phyloP scores from a whole-genome alignment of 106 monocot genomes.

The Dendrobium nobile region DNA sequence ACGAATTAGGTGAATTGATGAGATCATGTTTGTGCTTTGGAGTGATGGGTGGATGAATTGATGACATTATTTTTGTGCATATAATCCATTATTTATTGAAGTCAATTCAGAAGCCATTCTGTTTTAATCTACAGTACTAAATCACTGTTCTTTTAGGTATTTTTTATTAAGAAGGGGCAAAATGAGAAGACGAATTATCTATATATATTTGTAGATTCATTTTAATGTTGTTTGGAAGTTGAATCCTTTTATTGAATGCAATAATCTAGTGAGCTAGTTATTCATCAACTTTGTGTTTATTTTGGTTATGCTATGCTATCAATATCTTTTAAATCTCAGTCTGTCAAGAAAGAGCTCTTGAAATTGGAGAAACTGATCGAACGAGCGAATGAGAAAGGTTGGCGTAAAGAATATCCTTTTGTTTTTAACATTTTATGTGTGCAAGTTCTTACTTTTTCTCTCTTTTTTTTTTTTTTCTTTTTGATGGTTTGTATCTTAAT shows the following conservation, averaged over 20 bases:
- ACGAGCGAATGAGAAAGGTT: constrained; percentile 70
- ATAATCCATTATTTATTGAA: too few relatives aligned
- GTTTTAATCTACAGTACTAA: too few relatives aligned
- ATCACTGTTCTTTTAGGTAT: too few relatives aligned
- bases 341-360: constrained; percentile 48
- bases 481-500: background rate
- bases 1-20: background rate
- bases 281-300: background rate
- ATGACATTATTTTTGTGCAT: too few relatives aligned
- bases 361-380: constrained; percentile 48
- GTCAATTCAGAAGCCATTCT: too few relatives aligned
- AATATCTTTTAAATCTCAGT: constrained; percentile 30
- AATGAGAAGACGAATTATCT: background rate
- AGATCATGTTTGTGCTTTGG: too few relatives aligned
- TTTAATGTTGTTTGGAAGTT: background rate
- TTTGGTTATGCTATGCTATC: background rate
- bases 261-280: background rate
- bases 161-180: too few relatives aligned
- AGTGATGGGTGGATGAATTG: too few relatives aligned
- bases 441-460: background rate
- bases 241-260: constrained; percentile 1
- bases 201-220: background rate
- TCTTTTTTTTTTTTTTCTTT: background rate
- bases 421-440: background rate
- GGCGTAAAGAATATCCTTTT: constrained; percentile 89